Base-by-base conservation (phyloP, 2,329 filamentous ascomycete species). In the Scleromitrula shiraiana region DNA sequence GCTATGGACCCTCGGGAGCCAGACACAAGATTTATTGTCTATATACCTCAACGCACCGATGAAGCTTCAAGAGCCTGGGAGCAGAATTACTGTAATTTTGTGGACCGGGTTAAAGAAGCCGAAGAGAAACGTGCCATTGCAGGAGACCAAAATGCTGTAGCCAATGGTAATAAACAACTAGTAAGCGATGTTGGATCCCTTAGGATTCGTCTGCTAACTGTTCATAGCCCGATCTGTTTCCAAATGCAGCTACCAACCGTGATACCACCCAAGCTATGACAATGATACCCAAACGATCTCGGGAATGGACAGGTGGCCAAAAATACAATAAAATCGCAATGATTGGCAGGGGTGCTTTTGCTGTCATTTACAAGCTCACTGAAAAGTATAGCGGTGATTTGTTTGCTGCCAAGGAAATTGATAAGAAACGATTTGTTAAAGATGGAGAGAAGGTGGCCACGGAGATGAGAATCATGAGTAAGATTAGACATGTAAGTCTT, bases 381-480 rank as follows among this genome's bases (percentile, higher is more conserved):
- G 83, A 84, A 15, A 94, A 89, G 67, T 85, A 80, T 59, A 82
- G 93, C 60, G 93, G 93, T 1, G 72, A 79, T 24, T 80, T 91
- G 0, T 94, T 85, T 60, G 93, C 93, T 4, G 90, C 89, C 12
- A 98, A 98, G 65, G 89, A 97, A 66, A 78, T 98, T 4, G 89
- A 96, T 66, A 97, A 96, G 69, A 80, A 86, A 44, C 82, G 83
- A 15, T 95, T 96, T 62, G 87, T 95, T 72, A 95, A 95, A 69
- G 93, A 95, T 58, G 90, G 89, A 2, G 26, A 89, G 56, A 95
- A 94, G 65, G 85, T 97, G 12, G 88, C 96, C 62, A 96, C 94
- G 59, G 93, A 98, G 68, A 91, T 98, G 83, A 85, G 81, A 56
- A 97, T 98, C 59, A 97, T 98, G 88, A 81, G 84, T 60, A 77